Evolutionary conservation across 257 asterid species (phyloP).

Genomic region (Solanum lycopersicoides): DNA sequence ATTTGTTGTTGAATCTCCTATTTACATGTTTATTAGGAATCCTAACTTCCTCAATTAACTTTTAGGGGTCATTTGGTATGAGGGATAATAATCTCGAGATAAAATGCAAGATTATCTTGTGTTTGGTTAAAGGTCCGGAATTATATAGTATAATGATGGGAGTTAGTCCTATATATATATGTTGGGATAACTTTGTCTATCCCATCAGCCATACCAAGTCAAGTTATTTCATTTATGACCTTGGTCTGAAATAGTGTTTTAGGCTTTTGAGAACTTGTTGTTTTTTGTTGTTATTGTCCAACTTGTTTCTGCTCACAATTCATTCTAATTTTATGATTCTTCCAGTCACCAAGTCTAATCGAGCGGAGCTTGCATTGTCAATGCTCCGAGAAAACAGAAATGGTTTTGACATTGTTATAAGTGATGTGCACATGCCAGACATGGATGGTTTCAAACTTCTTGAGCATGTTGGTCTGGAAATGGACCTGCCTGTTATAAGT

Average conservation of each 20-base stretch:
- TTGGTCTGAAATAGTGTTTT: not conserved
- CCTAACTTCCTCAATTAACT: not conserved
- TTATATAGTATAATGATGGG: not conserved
- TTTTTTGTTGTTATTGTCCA: not conserved
- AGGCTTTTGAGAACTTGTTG: not conserved
- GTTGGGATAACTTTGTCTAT: not conserved
- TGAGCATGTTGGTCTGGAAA: constrained; percentile 75
- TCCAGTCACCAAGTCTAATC: constrained; percentile 68
- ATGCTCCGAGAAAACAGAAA: constrained; percentile 59
- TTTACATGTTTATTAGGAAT: not conserved
- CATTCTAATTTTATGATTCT: not conserved
- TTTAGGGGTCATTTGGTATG: not conserved
- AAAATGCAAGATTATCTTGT: not conserved
- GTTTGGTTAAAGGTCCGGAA: not conserved
- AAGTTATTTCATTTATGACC: not conserved
- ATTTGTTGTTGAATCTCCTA: not conserved
- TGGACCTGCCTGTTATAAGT: constrained; percentile 99
- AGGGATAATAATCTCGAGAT: not conserved
- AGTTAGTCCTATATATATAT: not conserved
- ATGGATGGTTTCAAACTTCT: constrained; percentile 97
- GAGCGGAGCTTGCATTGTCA: constrained; percentile 76
- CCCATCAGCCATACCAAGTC: not conserved
- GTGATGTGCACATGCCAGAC: constrained; percentile 98
- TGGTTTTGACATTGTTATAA: constrained; percentile 75
- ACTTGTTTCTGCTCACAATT: not conserved